Percentiles rank a stretch among this genome's conserved stretches.
phyloP scores from a whole-genome alignment of 2,329 filamentous ascomycete species.

The Aspergillus felis region DNA sequence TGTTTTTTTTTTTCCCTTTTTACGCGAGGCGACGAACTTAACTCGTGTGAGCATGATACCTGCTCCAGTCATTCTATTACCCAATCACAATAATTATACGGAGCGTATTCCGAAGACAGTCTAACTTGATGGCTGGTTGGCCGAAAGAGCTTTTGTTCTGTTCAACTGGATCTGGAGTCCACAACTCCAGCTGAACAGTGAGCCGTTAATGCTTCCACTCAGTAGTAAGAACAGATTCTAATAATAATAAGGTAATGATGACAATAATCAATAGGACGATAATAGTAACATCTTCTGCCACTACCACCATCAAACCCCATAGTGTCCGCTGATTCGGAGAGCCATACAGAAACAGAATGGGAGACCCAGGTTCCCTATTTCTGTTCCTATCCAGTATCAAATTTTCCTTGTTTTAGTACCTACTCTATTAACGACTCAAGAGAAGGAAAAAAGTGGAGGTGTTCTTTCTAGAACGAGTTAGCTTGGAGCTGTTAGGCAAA shows the following conservation, averaged over 20 bases:
- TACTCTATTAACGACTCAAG: background rate
- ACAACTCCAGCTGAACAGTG: background rate
- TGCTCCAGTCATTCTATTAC: background rate
- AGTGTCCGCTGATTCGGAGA: background rate
- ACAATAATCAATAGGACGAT: background rate
- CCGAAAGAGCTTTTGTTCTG: background rate
- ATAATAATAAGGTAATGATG: background rate
- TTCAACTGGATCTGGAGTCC: background rate
- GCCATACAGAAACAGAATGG: background rate
- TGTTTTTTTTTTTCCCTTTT: background rate
- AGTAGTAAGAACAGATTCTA: background rate
- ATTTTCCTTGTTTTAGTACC: background rate
- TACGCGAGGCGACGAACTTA: background rate
- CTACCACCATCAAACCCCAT: background rate
- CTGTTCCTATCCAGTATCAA: background rate
- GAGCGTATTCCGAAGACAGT: background rate
- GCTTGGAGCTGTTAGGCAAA: conserved; percentile 7
- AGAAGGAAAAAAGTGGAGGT: background rate
- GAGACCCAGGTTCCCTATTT: background rate
- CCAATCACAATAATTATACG: background rate
- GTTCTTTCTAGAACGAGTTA: conserved; percentile 15
- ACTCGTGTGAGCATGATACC: background rate
- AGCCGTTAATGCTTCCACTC: background rate
- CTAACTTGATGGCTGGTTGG: background rate
- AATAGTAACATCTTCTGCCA: background rate